phyloP scores from a whole-genome alignment of 805 yeast species.

The Candida lessepsii region DNA sequence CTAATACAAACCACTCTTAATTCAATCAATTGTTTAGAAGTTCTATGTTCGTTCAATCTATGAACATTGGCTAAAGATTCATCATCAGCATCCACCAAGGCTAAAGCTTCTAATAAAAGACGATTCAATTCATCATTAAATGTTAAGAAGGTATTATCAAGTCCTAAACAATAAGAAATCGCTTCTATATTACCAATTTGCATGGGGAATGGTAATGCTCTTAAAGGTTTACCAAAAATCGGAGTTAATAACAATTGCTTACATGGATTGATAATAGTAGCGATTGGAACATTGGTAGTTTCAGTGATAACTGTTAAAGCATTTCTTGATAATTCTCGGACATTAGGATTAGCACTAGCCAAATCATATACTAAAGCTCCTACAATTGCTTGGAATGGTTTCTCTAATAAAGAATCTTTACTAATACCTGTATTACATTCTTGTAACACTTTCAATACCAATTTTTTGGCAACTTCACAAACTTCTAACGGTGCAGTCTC shows the following conservation, averaged over 20 bases:
- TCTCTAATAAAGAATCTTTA: slow-evolving; percentile 61
- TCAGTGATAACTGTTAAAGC: slow-evolving; percentile 68
- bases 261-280: slow-evolving; percentile 78
- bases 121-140: slow-evolving; percentile 89
- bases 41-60: slow-evolving; percentile 79
- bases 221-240: slow-evolving; percentile 91
- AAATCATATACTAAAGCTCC: slow-evolving; percentile 92
- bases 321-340: slow-evolving; percentile 76
- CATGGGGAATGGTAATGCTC: slow-evolving; percentile 98
- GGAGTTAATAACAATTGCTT: slow-evolving; percentile 83
- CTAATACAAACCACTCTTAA: slow-evolving; percentile 87
- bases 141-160: slow-evolving; percentile 77
- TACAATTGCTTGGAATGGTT: slow-evolving; percentile 75
- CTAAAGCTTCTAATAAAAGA: slow-evolving; percentile 83
- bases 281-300: slow-evolving; percentile 64
- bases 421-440: slow-evolving; percentile 63
- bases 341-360: slow-evolving; percentile 81
- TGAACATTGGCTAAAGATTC: slow-evolving; percentile 89
- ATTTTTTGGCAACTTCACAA: slow-evolving; percentile 63
- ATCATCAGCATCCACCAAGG: slow-evolving; percentile 96
- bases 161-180: slow-evolving; percentile 81
- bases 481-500: slow-evolving; percentile 83
- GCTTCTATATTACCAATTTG: slow-evolving; percentile 98
- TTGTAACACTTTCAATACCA: slow-evolving; percentile 61
- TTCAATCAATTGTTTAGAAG: slow-evolving; percentile 84